Base-by-base conservation (phyloP, 2,329 filamentous ascomycete species). In the Claviceps citrina region DNA sequence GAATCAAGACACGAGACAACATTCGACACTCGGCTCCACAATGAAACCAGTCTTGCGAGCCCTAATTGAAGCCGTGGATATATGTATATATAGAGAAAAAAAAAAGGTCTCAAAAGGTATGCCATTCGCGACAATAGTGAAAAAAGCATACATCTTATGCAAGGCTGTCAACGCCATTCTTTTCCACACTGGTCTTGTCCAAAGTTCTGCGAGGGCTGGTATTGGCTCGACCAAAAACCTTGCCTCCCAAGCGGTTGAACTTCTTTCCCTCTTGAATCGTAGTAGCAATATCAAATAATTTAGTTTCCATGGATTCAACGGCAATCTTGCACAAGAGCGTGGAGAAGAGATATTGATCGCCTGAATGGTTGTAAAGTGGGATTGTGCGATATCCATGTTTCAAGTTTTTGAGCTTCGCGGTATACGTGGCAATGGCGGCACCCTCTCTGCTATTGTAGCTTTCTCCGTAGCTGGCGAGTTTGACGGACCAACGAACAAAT, bases 381-480 rank as follows among this genome's bases (percentile, higher is more conserved):
- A 96, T 68, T 44, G 93, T 93, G 45, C 89, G 85, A 59, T 91
- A 96, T 22, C 91, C 91, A 59, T 91, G 79, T 56, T 89, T 85
- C 31, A 96, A 72, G 55, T 80, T 93, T 63, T 71, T 79, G 38
- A 96, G 76, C 63, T 96, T 96, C 46, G 84, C 87, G 2, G 85
- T 96, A 60, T 89, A 96, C 1, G 82, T 91, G 3, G 85, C 91
- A 42, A 95, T 70, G 18, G 84, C 65, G 47, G 71, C 61, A 51
- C 69, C 61, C 46, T 78, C 78, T 40, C 52, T 53, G 48, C 53
- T 58, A 43, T 73, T 82, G 48, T 75, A 73, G 48, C 67, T 79
- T 50, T 78, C 72, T 31, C 83, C 83, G 54, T 89, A 84, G 43
- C 76, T 69, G 1, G 86, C 87, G 49, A 91, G 82, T 70, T 84